Conservation (phyloP, 371 early-diverging fungal species). For the Phascolomyces articulosus region DNA sequence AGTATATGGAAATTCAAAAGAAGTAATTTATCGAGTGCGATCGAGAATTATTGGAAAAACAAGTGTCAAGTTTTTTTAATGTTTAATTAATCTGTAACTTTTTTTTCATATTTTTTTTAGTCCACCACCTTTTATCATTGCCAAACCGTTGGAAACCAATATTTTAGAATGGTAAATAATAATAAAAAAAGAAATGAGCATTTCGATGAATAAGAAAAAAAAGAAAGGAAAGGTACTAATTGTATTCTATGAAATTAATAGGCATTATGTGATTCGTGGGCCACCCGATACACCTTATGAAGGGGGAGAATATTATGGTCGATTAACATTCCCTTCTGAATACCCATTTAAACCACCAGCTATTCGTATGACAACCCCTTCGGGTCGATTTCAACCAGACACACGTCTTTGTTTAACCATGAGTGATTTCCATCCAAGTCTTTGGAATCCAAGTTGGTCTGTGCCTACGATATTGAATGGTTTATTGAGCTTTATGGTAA, state of each 20-base stretch:
- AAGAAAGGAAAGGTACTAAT: not conserved
- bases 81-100: slow-evolving; percentile 1
- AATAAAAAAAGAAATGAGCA: too few species aligned
- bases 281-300: slow-evolving; percentile 93
- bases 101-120: slow-evolving; percentile 36
- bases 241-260: slow-evolving; percentile 21
- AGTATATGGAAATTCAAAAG: slow-evolving; percentile 82
- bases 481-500: slow-evolving; percentile 93
- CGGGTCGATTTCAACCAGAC: slow-evolving; percentile 88
- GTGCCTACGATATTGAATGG: slow-evolving; percentile 95
- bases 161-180: slow-evolving; percentile 92
- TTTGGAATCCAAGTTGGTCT: slow-evolving; percentile 98
- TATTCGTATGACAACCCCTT: slow-evolving; percentile 94
- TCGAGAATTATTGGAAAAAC: not conserved
- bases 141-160: slow-evolving; percentile 91
- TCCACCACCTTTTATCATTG: slow-evolving; percentile 76
- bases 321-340: slow-evolving; percentile 91
- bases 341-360: slow-evolving; percentile 97
- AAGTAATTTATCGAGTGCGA: slow-evolving; percentile 34
- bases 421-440: slow-evolving; percentile 92
- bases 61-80: not conserved
- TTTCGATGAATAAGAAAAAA: too few species aligned
- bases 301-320: slow-evolving; percentile 95
- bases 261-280: slow-evolving; percentile 95
- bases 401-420: slow-evolving; percentile 92